Evolutionary conservation across 257 asterid genomes (phyloP), one percentile per base, ranked within the genome.

Genomic region (Cynanchum wilfordii): DNA sequence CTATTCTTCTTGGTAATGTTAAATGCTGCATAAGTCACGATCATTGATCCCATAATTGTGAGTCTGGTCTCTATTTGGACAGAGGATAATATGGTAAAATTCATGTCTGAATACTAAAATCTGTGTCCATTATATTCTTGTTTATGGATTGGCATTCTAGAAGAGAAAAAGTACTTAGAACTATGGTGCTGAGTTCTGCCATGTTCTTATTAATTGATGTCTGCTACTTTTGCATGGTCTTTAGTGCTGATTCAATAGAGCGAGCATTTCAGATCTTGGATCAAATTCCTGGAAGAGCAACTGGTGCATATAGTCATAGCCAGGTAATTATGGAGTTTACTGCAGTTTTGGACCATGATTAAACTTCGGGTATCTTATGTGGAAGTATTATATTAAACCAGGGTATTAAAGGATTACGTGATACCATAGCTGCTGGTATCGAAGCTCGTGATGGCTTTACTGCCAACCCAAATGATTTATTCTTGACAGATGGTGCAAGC

Each of bases 231-330:
- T 73, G 59, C 50, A 42, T 72, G 36, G 30, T 42, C 59, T 68
- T 81, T 72, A 95, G 99, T 83, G 94, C 97, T 47, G 99, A 95
- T 86, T 82, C 98, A 70, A 89, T 95, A 65, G 95, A 92, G 74
- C 87, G 97, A 60, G 98, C 98, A 57, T 89, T 86, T 81, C 96
- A 89, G 86, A 95, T 92, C 74, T 88, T 92, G 44, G 97, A 90
- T 70, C 93, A 90, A 82, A 95, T 95, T 83, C 99, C 99, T 62
- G 99, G 99, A 81, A 85, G 96, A 81, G 99, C 98, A 36, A 95
- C 99, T 68, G 99, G 99, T 77, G 99, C 99, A 68, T 92, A 95
- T 74, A 95, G 99, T 85, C 99, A 95, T 86, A 95, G 99, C 73
- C 98, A 95, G 93, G 99, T 91, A 77, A 72, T 44, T 19, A n/a